Evolutionary conservation across 2,329 filamentous ascomycete species (phyloP), one percentile per base, ranked within the genome.

Genomic region (Apiospora kogelbergensis): DNA sequence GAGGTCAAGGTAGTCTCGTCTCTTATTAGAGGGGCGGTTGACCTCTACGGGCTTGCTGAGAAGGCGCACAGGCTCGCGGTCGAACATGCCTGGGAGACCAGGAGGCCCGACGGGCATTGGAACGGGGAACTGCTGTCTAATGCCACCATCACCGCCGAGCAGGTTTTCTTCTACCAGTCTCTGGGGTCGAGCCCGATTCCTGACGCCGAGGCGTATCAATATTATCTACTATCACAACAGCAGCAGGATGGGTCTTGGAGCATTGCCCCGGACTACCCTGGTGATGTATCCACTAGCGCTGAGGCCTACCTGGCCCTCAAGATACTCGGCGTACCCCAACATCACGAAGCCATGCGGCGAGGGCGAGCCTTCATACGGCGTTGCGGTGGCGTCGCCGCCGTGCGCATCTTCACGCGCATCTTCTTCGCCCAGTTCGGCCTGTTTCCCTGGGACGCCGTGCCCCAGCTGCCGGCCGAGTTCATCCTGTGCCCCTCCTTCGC

Each of bases 381-480:
- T 1, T 30, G 44, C 7, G 66, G 66, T 41, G 66, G 66, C 11
- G 11, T 68, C 40, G 26, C 41, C 53, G 37, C n/a, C 26, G 53
- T 64, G 0, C 37, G 66, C 0, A 30, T 68, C 10, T 63, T 63
- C 24, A 46, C 53, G 30, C 66, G 60, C n/a, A 53, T 69, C 63
- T 45, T 63, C 46, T 63, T 72, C 6, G 71, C 70, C 64, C 65
- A 63, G 44, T 69, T 81, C 63, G 80, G 80, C 10, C 69, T 81
- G 2, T 73, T 80, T 33, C 76, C 78, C 1, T 81, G 79, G 79
- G 60, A 69, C 5, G 72, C 74, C 0, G 70, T 80, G 0, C 79
- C 79, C 1, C 67, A 80, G 65, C 44, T 80, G 1, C 78, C 79
- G 0, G 70, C 74, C 1, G 79, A 81, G 68, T 65, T 81, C 0